Conservation (phyloP, 306 rosid species). For the Ormosia emarginata region DNA sequence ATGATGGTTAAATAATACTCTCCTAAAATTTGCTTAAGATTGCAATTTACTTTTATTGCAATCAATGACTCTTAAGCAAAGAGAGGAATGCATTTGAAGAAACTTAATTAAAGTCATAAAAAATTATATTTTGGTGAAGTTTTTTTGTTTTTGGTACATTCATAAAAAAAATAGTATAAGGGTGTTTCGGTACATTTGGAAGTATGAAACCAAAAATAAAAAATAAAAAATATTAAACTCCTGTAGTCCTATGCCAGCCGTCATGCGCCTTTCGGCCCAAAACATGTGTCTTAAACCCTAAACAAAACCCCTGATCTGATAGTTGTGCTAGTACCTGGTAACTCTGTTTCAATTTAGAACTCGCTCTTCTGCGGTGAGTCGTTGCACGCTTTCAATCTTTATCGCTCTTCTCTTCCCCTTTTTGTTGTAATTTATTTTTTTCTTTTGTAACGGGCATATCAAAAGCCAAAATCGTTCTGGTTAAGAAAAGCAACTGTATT, state of each 20-base stretch:
- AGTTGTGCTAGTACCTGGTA: no score
- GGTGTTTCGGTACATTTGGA: background rate
- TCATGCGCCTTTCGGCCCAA: background rate
- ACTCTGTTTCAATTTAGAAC: background rate
- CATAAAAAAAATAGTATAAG: background rate
- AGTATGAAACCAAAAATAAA: background rate
- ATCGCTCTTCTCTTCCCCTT: background rate
- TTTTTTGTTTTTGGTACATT: no score
- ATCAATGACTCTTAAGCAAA: no score
- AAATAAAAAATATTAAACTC: background rate
- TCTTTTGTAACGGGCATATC: background rate
- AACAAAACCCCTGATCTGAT: background rate
- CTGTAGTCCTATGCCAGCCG: background rate
- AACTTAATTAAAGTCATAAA: no score
- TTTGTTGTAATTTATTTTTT: no score
- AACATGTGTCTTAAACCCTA: background rate
- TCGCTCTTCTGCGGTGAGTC: background rate
- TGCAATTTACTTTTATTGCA: no score
- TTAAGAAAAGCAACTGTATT: background rate
- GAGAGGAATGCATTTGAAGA: no score
- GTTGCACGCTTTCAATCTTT: background rate
- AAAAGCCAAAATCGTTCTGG: background rate
- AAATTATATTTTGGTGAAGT: no score
- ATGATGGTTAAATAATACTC: no score
- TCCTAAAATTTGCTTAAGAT: no score